Evolutionary conservation across 352 stramenopile genomes (phyloP).

Genomic region (Blastocystis sp.): DNA sequence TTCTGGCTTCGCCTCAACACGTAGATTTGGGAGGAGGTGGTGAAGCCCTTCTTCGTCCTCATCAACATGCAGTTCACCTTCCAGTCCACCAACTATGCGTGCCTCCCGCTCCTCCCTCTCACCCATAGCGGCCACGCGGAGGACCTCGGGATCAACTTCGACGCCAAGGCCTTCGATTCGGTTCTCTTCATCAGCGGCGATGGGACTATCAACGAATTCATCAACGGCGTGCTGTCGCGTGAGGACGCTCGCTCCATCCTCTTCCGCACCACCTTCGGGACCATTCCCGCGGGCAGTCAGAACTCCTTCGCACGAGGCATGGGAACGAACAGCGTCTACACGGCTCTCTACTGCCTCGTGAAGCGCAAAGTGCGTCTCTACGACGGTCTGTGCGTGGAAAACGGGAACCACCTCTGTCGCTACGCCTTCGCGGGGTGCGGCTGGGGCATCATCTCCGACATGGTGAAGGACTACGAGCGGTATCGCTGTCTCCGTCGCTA

Average conservation of each 20-base stretch:
- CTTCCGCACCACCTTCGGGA: not conserved
- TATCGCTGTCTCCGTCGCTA: constrained; percentile 39
- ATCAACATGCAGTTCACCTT: constrained; percentile 27
- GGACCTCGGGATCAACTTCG: constrained; percentile 20
- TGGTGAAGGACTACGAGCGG: constrained; percentile 58
- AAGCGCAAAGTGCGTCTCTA: constrained; percentile 34
- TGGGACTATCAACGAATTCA: constrained; percentile 60
- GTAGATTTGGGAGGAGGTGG: constrained; percentile 36
- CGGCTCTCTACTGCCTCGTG: constrained; percentile 33
- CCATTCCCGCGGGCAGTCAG: constrained; percentile 35
- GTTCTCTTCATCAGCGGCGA: constrained; percentile 60
- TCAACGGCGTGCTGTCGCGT: constrained; percentile 26
- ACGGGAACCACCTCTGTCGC: not conserved
- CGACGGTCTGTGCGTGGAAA: constrained; percentile 45
- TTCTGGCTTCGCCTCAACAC: not conserved
- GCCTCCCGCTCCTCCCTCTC: not conserved
- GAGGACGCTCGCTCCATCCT: constrained; percentile 15
- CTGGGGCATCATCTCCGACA: constrained; percentile 59
- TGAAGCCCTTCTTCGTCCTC: constrained; percentile 58
- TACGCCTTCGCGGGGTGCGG: constrained; percentile 43
- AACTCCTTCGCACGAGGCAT: constrained; percentile 45
- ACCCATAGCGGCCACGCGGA: constrained; percentile 45
- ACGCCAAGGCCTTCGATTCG: not conserved
- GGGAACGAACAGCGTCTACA: constrained; percentile 46
- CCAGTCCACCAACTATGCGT: constrained; percentile 46